phyloP scores from a whole-genome alignment of 2,329 filamentous ascomycete species.

The Phaeoacremonium minimum region DNA sequence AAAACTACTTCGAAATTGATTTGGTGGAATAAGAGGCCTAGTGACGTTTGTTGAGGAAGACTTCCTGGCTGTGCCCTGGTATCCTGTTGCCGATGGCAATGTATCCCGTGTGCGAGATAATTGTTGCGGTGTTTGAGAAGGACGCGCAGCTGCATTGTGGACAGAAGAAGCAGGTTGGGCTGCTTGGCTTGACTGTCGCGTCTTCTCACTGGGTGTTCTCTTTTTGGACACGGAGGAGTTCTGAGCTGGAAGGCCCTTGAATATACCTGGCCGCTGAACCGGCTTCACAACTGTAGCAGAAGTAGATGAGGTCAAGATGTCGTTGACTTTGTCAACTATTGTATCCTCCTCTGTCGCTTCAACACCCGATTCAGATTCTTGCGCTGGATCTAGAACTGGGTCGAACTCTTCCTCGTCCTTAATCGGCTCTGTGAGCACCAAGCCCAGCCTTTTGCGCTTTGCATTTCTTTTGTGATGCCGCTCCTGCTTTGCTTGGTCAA shows the following conservation, averaged over 20 bases:
- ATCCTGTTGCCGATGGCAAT: conserved; percentile 16
- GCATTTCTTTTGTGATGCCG: conserved; percentile 39
- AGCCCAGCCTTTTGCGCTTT: conserved; percentile 33
- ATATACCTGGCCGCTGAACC: too few species aligned
- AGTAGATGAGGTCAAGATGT: too few species aligned
- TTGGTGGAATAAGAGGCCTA: not conserved
- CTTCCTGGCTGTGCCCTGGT: conserved; percentile 29
- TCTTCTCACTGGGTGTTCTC: not conserved
- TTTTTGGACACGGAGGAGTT: conserved; percentile 7
- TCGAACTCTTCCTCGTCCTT: not conserved
- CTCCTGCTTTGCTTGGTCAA: conserved; percentile 20
- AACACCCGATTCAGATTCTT: not conserved
- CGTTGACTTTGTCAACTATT: too few species aligned
- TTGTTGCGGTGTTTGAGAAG: too few species aligned
- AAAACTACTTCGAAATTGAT: not conserved
- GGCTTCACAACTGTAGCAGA: too few species aligned
- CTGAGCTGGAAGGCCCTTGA: conserved; percentile 4
- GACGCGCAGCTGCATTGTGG: too few species aligned
- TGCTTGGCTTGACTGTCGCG: too few species aligned
- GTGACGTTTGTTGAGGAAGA: conserved; percentile 2
- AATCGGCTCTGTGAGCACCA: conserved; percentile 18
- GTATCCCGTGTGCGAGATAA: too few species aligned
- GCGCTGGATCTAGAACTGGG: not conserved
- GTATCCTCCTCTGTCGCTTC: conserved; percentile 7
- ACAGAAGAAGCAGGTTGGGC: conserved; percentile 1